These are phyloP conservation scores for Trichophyton benhamiae DNA, from an alignment of 2,329 filamentous ascomycete species.

Conservation along the genomic window DNA sequence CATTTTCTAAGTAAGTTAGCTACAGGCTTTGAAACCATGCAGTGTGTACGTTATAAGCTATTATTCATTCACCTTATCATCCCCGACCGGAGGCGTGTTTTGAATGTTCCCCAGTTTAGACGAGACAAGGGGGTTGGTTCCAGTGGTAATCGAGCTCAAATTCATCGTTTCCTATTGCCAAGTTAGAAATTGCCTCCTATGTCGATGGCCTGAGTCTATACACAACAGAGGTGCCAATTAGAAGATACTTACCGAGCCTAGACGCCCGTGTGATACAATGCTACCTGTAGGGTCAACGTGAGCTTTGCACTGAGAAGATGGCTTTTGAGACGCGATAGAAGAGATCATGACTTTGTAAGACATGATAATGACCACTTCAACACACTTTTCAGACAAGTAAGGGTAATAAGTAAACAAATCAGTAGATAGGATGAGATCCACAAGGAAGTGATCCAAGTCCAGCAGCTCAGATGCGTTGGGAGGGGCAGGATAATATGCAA, in stretches of 20 bases:
- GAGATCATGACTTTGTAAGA: slow-evolving; percentile 19
- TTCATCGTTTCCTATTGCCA: slow-evolving; percentile 15
- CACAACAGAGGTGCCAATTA: too few species aligned
- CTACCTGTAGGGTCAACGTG: slow-evolving; percentile 15
- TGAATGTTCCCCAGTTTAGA: slow-evolving; percentile 27
- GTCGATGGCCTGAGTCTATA: neutral
- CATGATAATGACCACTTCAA: slow-evolving; percentile 15
- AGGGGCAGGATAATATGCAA: slow-evolving; percentile 1
- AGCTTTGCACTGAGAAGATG: slow-evolving; percentile 14
- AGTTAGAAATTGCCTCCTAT: neutral
- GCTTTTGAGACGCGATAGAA: slow-evolving; percentile 18
- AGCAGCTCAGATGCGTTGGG: neutral
- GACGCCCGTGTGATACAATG: slow-evolving; percentile 16
- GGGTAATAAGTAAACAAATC: neutral
- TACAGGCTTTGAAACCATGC: slow-evolving; percentile 19
- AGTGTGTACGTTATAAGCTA: slow-evolving; percentile 4
- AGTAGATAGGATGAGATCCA: neutral
- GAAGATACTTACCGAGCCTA: slow-evolving; percentile 17
- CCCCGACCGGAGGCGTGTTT: slow-evolving; percentile 10
- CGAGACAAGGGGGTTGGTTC: slow-evolving; percentile 23
- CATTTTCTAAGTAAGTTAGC: slow-evolving; percentile 30
- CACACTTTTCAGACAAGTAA: neutral
- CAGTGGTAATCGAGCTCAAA: slow-evolving; percentile 15
- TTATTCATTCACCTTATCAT: slow-evolving; percentile 23
- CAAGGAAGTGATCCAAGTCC: neutral